These are phyloP conservation scores for Xanthoparmelia taractica DNA, from an alignment of 495 filamentous ascomycete genomes.

Conservation along the genomic window DNA sequence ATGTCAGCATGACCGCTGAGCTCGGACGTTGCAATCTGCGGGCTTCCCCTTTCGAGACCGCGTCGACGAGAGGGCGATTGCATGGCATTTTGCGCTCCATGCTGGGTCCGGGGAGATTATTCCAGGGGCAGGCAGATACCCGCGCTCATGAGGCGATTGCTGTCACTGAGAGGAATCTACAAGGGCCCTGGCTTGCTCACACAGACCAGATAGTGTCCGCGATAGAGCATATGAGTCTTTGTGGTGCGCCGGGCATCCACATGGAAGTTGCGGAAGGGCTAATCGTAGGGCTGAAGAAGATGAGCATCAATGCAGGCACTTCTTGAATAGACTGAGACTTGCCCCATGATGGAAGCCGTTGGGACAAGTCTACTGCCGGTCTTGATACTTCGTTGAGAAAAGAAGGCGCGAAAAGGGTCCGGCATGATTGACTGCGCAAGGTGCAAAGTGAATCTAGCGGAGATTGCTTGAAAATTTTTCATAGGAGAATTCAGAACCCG, in stretches of 20 bases:
- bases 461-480: not conserved
- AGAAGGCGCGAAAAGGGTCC: not conserved
- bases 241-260: not conserved
- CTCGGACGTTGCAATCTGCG: conserved; percentile 1
- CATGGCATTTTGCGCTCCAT: conserved; percentile 4
- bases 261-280: not conserved
- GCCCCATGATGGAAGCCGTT: not conserved
- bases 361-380: not conserved
- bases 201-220: not conserved
- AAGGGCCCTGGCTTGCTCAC: not conserved
- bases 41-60: not conserved
- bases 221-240: not conserved
- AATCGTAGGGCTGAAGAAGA: not conserved
- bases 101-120: conserved; percentile 3
- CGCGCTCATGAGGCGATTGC: not conserved
- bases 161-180: not conserved
- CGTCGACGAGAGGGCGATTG: not conserved
- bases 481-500: not conserved
- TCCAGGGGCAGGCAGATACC: not conserved
- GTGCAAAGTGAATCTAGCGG: not conserved
- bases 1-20: conserved; percentile 2
- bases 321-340: not conserved
- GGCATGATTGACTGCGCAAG: not conserved
- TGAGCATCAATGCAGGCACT: not conserved
- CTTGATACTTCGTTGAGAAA: not conserved